Conservation (phyloP, 305 asterid genomes). For the Fraxinus greggii region DNA sequence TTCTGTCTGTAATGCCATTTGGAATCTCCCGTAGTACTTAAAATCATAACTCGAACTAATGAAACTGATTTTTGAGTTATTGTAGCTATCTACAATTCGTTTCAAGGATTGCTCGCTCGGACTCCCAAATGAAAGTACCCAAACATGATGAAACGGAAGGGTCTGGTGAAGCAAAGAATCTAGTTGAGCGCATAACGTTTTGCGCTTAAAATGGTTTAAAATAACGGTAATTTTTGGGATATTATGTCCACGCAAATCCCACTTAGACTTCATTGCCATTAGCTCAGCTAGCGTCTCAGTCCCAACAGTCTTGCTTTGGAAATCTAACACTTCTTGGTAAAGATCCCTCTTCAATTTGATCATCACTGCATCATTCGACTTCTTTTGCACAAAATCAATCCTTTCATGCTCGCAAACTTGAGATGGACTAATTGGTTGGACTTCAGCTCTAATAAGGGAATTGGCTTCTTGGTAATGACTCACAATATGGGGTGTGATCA, state of each 20-base stretch:
- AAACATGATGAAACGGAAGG: constrained; percentile 75
- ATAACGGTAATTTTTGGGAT: constrained; percentile 66
- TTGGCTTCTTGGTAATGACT: constrained; percentile 44
- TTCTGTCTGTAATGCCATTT: constrained; percentile 87
- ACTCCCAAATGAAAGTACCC: constrained; percentile 93
- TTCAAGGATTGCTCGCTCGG: constrained; percentile 57
- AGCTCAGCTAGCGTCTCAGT: constrained; percentile 60
- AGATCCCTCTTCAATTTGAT: constrained; percentile 71
- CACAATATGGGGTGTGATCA: constrained; percentile 54
- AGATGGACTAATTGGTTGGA: constrained; percentile 28
- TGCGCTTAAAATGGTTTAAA: constrained; percentile 80
- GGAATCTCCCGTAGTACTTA: constrained; percentile 91
- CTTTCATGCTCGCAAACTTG: constrained; percentile 71
- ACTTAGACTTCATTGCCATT: constrained; percentile 69
- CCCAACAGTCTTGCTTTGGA: constrained; percentile 45
- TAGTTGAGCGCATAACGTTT: constrained; percentile 76
- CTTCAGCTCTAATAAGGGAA: constrained; percentile 13
- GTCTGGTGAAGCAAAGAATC: constrained; percentile 76
- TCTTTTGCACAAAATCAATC: constrained; percentile 81
- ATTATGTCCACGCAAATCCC: constrained; percentile 48
- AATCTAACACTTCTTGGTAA: constrained; percentile 53
- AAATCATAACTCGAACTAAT: constrained; percentile 76
- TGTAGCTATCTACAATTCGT: constrained; percentile 61
- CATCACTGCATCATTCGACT: constrained; percentile 60
- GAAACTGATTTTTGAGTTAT: constrained; percentile 68